Conservation (phyloP, 1,284 basidiomycete species). For the Malassezia sympodialis region DNA sequence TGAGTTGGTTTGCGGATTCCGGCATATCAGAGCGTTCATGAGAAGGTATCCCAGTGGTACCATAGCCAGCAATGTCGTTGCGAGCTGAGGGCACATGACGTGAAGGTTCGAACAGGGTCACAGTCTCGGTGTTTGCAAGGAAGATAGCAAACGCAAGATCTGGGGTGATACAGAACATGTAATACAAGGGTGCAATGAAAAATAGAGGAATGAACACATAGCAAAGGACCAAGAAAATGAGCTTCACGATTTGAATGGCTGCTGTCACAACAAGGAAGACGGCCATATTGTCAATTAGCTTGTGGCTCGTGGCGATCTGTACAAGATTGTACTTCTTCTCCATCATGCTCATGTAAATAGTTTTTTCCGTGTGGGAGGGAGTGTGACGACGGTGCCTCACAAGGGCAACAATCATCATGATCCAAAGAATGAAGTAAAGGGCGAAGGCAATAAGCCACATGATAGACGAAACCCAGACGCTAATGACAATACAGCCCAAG, state of each 20-base stretch:
- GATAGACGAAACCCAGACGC: constrained; percentile 11
- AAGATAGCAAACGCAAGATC: constrained; percentile 8
- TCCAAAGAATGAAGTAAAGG: constrained; percentile 4
- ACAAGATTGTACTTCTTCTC: not conserved
- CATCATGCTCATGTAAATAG: constrained; percentile 6
- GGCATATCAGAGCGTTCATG: not conserved
- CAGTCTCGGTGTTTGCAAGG: constrained; percentile 2
- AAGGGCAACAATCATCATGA: constrained; percentile 4
- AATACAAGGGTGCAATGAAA: constrained; percentile 13
- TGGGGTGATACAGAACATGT: constrained; percentile 8
- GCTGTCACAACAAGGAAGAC: constrained; percentile 6
- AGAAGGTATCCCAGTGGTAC: not conserved
- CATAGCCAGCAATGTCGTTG: not conserved
- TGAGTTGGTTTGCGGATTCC: not conserved
- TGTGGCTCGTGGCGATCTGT: constrained; percentile 9
- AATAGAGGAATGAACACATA: constrained; percentile 10
- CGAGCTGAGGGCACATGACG: constrained; percentile 8
- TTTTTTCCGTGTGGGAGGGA: not conserved
- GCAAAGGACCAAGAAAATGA: constrained; percentile 10
- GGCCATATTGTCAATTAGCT: constrained; percentile 10
- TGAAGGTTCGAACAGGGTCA: constrained; percentile 9
- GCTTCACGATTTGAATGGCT: constrained; percentile 9
- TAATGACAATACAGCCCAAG: constrained; percentile 1
- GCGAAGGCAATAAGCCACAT: constrained; percentile 14
- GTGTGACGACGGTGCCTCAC: not conserved